Percentiles rank a stretch among this genome's conserved stretches.
phyloP scores from a whole-genome alignment of 768 basidiomycete species.

The Tylopilus balloui region DNA sequence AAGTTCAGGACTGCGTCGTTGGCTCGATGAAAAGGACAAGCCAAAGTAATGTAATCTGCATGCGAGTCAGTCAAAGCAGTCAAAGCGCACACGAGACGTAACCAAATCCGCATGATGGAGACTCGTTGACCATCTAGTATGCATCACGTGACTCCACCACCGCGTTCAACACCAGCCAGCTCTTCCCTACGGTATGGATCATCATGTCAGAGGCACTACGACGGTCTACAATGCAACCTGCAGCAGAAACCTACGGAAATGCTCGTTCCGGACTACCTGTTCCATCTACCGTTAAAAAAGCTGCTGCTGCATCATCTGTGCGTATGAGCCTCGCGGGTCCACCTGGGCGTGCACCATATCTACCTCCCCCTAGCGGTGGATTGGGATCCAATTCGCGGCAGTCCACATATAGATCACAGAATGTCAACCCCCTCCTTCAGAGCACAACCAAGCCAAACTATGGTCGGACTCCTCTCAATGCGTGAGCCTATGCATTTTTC shows the following conservation, averaged over 20 bases:
- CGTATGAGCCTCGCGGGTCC: slow-evolving; percentile 75
- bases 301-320: slow-evolving; percentile 40
- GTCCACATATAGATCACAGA: slow-evolving; percentile 67
- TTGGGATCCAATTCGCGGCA: slow-evolving; percentile 56
- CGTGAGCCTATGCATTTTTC: slow-evolving; percentile 35
- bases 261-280: slow-evolving; percentile 66
- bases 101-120: no score
- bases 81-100: no score
- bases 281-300: slow-evolving; percentile 73
- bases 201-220: slow-evolving; percentile 47
- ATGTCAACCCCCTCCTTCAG: slow-evolving; percentile 59
- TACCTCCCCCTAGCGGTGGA: slow-evolving; percentile 31
- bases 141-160: slow-evolving; percentile 19
- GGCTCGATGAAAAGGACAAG: no score
- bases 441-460: slow-evolving; percentile 63
- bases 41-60: no score
- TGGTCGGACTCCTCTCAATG: slow-evolving; percentile 72
- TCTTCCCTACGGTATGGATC: background rate
- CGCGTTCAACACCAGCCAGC: background rate
- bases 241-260: slow-evolving; percentile 45
- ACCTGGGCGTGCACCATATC: slow-evolving; percentile 55
- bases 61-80: no score
- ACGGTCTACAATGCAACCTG: slow-evolving; percentile 55
- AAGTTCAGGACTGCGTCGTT: no score
- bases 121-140: no score